Conservation (phyloP, 495 filamentous ascomycete genomes). For the Lichina pygmaea region DNA sequence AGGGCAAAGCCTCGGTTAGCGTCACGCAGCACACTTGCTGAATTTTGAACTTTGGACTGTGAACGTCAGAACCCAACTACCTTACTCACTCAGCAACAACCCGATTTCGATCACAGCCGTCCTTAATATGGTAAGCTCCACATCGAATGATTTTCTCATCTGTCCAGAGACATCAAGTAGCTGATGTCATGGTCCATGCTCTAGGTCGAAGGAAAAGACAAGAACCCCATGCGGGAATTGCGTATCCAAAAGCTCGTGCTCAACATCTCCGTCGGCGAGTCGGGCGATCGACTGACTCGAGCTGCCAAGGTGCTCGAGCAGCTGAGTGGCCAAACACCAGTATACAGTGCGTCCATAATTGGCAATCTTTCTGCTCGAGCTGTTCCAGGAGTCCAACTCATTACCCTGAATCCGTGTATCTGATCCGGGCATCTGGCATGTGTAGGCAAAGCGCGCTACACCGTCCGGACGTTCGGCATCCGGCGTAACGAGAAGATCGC, state of each 20-base stretch:
- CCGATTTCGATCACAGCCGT: not conserved
- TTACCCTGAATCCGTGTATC: not conserved
- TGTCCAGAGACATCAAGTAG: no score
- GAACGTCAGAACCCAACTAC: not conserved
- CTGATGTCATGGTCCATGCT: not conserved
- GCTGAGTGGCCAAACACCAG: conserved; percentile 95
- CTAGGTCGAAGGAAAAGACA: conserved; percentile 22
- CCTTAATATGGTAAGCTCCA: no score
- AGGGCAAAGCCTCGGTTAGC: no score
- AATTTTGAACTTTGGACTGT: no score
- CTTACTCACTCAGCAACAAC: not conserved
- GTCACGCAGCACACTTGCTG: no score
- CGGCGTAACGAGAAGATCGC: conserved; percentile 99
- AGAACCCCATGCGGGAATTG: conserved; percentile 99
- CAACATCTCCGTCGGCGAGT: conserved; percentile 99
- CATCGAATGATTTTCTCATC: no score
- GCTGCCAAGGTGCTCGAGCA: conserved; percentile 99
- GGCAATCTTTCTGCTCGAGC: not conserved
- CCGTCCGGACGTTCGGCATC: conserved; percentile 99
- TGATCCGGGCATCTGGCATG: not conserved
- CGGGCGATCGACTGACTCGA: conserved; percentile 98
- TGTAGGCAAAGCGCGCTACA: conserved; percentile 96
- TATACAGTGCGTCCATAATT: conserved; percentile 50
- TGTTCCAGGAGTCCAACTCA: not conserved
- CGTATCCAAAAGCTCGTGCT: conserved; percentile 99